Base-by-base conservation (phyloP, 2,329 filamentous ascomycete genomes). In the Fusarium xylarioides region DNA sequence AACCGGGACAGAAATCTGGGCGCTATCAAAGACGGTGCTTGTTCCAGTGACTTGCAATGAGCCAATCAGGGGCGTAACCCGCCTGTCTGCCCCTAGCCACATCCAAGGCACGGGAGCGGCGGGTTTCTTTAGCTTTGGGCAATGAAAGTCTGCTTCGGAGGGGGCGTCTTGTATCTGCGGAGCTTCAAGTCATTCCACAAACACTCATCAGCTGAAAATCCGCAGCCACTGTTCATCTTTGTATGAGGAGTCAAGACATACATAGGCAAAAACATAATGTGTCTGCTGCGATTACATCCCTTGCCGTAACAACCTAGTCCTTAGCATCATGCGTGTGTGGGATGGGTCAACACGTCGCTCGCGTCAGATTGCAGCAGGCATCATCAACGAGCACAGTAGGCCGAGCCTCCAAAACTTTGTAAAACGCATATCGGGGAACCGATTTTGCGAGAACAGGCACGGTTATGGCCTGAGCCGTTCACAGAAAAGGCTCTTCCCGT, bases 401-500 rank as follows among this genome's bases (percentile, higher is more conserved):
- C 44, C 53, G 57, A 54, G 54, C 47, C 44, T 38, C 38, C 59
- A 71, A 63, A 55, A 30, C 46, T 68, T 59, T 49, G 61, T 50
- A 53, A 55, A 63, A 42, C 42, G 60, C 53, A 47, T 58, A 55
- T 67, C 70, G 55, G 66, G 54, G 61, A 57, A 53, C 59, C 46
- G 23, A 50, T 43, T 57, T 42, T 19, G 43, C 28, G 63, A 35
- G 37, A 68, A 73, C 42, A 68, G 70, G 67, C 57, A 73, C 68
- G 53, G 70, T 59, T 67, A 74, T 75, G 73, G 58, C 58, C 73
- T 70, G 63, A 68, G 63, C 74, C 71, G 71, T 66, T 77, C 76
- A 72, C 73, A 75, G 57, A 77, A 75, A 80, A 81, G 79, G 79
- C 77, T 80, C 79, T 72, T 81, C 79, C 79, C 79, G 79, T 79